Percentiles rank a stretch among this genome's conserved stretches.
Conservation (phyloP, 2,329 filamentous ascomycete genomes). For the Pleoardoris graminearum region DNA sequence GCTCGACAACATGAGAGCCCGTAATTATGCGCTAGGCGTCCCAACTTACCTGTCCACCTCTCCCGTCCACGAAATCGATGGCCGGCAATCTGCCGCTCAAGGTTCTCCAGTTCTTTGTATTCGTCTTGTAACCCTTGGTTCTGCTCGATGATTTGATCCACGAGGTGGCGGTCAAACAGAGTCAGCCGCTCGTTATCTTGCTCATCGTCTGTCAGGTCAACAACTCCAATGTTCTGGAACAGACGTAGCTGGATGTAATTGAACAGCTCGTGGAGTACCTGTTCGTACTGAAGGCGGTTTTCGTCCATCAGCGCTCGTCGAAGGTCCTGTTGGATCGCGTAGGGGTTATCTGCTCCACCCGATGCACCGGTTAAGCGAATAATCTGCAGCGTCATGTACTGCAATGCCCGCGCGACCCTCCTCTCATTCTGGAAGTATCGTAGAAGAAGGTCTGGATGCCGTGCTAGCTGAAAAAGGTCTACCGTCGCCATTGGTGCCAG, state of each 20-base stretch:
- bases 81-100: not conserved
- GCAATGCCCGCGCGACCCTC: not conserved
- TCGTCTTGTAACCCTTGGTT: not conserved
- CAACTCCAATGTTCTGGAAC: not conserved
- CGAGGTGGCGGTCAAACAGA: not conserved
- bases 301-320: not conserved
- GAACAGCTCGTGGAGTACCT: not conserved
- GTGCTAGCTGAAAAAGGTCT: not conserved
- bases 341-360: not conserved
- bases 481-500: not conserved
- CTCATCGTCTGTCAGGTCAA: not conserved
- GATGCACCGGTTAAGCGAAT: not conserved
- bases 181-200: not conserved
- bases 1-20: too few relatives aligned
- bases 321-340: not conserved
- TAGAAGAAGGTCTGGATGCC: not conserved
- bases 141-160: not conserved
- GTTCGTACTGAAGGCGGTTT: not conserved
- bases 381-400: not conserved
- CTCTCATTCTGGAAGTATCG: not conserved
- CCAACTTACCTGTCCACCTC: not conserved
- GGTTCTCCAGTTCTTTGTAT: not conserved
- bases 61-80: not conserved
- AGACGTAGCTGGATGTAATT: not conserved
- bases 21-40: too few relatives aligned